Evolutionary conservation across 805 yeast species (phyloP).

Genomic region (Candida nitratophila): DNA sequence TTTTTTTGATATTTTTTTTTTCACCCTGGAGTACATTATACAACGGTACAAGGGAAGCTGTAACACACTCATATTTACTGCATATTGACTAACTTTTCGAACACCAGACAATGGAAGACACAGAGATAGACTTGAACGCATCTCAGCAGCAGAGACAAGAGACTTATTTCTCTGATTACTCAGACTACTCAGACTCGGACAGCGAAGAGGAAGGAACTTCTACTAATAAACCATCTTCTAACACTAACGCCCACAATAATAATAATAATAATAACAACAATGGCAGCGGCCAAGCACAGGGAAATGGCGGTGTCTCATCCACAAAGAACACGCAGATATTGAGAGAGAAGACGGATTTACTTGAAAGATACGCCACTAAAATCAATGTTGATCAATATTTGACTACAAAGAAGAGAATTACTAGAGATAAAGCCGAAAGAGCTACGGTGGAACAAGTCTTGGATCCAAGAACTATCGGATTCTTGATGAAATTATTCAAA

Average conservation of each 20-base stretch:
- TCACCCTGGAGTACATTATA: neutral
- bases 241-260: too few relatives aligned
- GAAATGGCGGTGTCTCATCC: neutral
- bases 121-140: neutral
- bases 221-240: too few relatives aligned
- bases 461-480: conserved; percentile 88
- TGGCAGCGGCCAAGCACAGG: too few relatives aligned
- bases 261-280: too few relatives aligned
- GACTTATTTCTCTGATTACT: neutral
- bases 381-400: conserved; percentile 59
- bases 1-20: neutral
- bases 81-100: too few relatives aligned
- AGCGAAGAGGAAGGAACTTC: conserved; percentile 7
- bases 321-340: conserved; percentile 6
- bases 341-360: conserved; percentile 39
- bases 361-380: conserved; percentile 56
- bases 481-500: conserved; percentile 72
- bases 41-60: too few relatives aligned
- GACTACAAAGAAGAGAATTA: conserved; percentile 47
- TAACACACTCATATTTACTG: too few relatives aligned
- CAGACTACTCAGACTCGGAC: conserved; percentile 1
- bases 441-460: conserved; percentile 96
- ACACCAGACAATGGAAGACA: too few relatives aligned
- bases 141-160: neutral
- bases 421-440: conserved; percentile 81